Conservation (phyloP, 2,329 filamentous ascomycete species). For the Fusarium nurragi region DNA sequence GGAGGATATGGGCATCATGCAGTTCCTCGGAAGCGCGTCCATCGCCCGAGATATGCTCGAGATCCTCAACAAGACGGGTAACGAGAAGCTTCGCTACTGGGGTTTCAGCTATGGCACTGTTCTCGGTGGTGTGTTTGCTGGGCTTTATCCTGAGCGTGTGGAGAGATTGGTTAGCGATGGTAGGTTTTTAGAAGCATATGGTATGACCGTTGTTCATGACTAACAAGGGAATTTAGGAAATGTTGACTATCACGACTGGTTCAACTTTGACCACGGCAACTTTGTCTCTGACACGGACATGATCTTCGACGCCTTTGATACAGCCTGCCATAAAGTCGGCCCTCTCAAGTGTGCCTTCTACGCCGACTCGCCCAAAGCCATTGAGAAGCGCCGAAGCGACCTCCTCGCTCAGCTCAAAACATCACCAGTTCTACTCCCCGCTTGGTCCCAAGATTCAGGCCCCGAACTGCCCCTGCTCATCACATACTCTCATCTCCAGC, state of each 20-base stretch:
- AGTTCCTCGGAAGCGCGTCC: constrained; percentile 56
- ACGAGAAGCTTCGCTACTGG: constrained; percentile 60
- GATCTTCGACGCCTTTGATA: constrained; percentile 62
- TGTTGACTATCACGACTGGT: constrained; percentile 65
- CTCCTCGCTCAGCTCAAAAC: constrained; percentile 55
- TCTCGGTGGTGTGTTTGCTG: constrained; percentile 62
- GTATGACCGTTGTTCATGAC: no score
- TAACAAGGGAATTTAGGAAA: no score
- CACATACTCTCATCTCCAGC: constrained; percentile 59
- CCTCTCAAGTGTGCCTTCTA: constrained; percentile 59
- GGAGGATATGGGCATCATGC: constrained; percentile 50
- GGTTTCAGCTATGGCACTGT: constrained; percentile 65
- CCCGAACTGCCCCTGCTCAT: constrained; percentile 59
- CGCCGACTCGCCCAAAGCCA: constrained; percentile 48
- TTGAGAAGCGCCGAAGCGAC: constrained; percentile 51
- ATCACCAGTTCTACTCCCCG: constrained; percentile 56
- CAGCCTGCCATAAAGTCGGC: constrained; percentile 62
- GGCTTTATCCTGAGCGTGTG: constrained; percentile 61
- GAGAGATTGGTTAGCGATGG: constrained; percentile 62
- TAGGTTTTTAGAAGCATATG: constrained; percentile 45
- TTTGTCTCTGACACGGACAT: constrained; percentile 65
- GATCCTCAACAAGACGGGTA: constrained; percentile 54
- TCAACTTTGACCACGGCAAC: constrained; percentile 54
- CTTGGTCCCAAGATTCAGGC: constrained; percentile 39
- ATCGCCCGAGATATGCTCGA: constrained; percentile 60